Evolutionary conservation across 805 yeast genomes (phyloP).

Genomic region (Pichia cabralensis): DNA sequence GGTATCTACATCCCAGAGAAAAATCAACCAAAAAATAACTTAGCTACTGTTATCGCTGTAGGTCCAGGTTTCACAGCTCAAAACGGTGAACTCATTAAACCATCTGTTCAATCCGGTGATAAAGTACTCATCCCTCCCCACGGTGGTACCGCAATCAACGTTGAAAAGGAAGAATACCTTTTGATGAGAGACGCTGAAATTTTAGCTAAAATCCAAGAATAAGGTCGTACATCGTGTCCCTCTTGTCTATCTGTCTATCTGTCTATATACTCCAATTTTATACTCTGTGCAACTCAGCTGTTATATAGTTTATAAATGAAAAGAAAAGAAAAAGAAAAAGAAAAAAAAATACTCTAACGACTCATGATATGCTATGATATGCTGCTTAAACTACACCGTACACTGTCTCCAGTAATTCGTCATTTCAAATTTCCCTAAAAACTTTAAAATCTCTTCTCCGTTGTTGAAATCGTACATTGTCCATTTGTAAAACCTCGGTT

Average conservation of each 20-base stretch:
- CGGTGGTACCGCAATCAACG: conserved; percentile 85
- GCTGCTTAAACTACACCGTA: too few species aligned
- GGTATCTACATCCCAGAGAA: conserved; percentile 94
- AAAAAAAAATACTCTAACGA: too few species aligned
- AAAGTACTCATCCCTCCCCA: conserved; percentile 88
- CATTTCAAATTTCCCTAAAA: conserved; percentile 39
- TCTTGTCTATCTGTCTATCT: too few species aligned
- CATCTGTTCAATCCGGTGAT: conserved; percentile 83
- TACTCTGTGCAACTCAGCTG: too few species aligned
- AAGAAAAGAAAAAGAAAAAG: too few species aligned
- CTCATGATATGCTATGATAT: too few species aligned
- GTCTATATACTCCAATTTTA: too few species aligned
- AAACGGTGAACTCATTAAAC: conserved; percentile 62
- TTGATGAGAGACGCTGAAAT: conserved; percentile 90
- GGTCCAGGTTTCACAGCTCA: conserved; percentile 86
- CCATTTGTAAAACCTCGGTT: conserved; percentile 57
- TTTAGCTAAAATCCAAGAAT: conserved; percentile 80
- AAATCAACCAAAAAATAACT: conserved; percentile 88
- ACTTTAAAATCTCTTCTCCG: conserved; percentile 40
- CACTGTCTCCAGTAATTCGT: conserved; percentile 57
- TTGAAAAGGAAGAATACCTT: conserved; percentile 47
- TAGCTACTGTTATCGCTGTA: conserved; percentile 85
- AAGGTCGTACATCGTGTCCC: too few species aligned
- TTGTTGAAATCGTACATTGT: conserved; percentile 44
- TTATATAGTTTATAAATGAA: too few species aligned